phyloP scores from a whole-genome alignment of 768 basidiomycete genomes.

The Mycena polygramma region DNA sequence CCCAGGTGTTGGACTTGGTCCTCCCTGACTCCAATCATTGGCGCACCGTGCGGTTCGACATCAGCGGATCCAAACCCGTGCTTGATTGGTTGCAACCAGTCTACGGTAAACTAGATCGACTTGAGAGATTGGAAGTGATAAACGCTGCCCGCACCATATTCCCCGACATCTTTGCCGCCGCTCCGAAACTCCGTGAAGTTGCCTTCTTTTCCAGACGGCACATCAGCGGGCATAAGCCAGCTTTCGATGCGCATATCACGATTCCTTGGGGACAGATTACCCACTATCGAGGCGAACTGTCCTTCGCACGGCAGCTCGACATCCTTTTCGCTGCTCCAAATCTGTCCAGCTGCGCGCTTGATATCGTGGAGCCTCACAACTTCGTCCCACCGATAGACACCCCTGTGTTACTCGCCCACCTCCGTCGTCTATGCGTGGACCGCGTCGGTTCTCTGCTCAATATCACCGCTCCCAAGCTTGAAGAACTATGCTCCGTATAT shows the following conservation, averaged over 20 bases:
- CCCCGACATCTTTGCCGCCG: neutral
- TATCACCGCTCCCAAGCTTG: neutral
- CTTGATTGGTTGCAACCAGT: neutral
- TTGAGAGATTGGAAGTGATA: neutral
- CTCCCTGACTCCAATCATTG: neutral
- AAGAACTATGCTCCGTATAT: neutral
- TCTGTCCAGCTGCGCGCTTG: neutral
- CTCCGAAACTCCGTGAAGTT: neutral
- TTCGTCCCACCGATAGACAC: neutral
- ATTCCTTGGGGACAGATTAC: slow-evolving; percentile 13
- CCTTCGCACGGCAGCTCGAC: neutral
- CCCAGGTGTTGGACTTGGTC: neutral
- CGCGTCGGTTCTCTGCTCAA: neutral
- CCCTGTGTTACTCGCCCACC: neutral
- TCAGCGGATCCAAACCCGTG: neutral
- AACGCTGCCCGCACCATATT: neutral
- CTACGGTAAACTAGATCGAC: neutral
- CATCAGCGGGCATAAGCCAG: too few species aligned
- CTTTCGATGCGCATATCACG: neutral
- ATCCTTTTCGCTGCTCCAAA: neutral
- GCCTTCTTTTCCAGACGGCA: neutral
- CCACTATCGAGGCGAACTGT: neutral
- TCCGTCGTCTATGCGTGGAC: neutral
- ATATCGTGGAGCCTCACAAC: neutral
- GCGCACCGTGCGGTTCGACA: neutral